Base-by-base conservation (phyloP, 2,329 filamentous ascomycete species). In the Emmonsiellopsis sp. region DNA sequence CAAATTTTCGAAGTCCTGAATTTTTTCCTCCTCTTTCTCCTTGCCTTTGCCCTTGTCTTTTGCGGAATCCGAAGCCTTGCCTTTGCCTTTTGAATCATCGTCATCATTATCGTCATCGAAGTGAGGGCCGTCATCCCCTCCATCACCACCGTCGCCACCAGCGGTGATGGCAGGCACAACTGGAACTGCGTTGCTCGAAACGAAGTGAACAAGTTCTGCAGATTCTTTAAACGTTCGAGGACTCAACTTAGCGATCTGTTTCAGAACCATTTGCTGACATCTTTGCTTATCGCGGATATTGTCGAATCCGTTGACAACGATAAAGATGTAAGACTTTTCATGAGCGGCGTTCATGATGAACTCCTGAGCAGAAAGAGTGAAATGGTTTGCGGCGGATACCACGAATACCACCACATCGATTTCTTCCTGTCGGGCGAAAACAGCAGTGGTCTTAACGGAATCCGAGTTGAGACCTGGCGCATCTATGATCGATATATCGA, bases 331-430 rank as follows among this genome's bases (percentile, higher is more conserved):
- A 0, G 93, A 92, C 72, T 98, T 98, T 66, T 98, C 93, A 41
- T 92, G 84, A 0, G 93, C 93, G 1, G 93, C 93, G 50, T 92
- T 92, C 77, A 88, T 87, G 57, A 98, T 95, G 65, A 98, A 98
- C 63, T 98, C 93, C 71, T 88, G 94, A n/a, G 93, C 91, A 0
- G 93, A 95, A 52, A 95, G 83, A 0, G 93, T 98, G 67, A 98
- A 97, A 71, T 98, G 93, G 61, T 98, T 98, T 30, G 92, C 90
- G 2, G 93, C 93, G 9, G 91, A 96, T 5, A 98, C 93, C 35
- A 98, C 93, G 63, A 98, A 98, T 0, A 98, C 91, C 1, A 98
- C 93, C 0, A 98, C 93, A 63, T 98, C 93, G 58, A 98, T 98
- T 71, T 98, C 93, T 69, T 98, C 93, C 67, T 98, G 93, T 54